Evolutionary conservation across 305 asterid species (phyloP).

Genomic region (Solanum hybrid): DNA sequence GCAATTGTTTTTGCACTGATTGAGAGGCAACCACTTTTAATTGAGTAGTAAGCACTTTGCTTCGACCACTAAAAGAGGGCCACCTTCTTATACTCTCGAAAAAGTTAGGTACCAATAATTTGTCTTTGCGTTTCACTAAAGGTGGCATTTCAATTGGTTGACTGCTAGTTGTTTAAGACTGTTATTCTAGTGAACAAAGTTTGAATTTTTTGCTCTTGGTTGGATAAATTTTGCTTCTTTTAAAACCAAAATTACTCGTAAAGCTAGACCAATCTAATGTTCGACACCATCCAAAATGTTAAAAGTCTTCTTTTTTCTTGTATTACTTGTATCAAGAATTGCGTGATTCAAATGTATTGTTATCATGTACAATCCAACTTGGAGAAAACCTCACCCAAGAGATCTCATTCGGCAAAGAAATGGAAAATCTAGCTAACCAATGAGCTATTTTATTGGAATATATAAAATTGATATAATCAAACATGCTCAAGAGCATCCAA

Average conservation of each 20-base stretch:
- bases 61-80: neutral
- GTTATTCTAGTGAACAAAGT: neutral
- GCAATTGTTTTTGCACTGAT: constrained; percentile 3
- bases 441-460: neutral
- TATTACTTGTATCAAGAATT: neutral
- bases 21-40: constrained; percentile 1
- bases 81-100: neutral
- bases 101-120: neutral
- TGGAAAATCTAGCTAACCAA: too few species aligned
- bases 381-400: neutral
- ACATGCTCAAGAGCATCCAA: neutral
- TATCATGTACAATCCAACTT: neutral
- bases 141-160: neutral
- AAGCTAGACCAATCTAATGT: neutral
- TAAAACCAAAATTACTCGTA: neutral
- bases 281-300: neutral
- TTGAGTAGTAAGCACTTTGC: neutral
- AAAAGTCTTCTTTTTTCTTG: neutral
- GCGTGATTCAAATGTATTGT: neutral
- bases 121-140: neutral
- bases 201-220: neutral
- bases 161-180: neutral
- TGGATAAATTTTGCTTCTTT: neutral
- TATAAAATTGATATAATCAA: neutral
- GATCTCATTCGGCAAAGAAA: neutral